Evolutionary conservation across 1,284 basidiomycete species (phyloP).

Genomic region (Naganishia cerealis): DNA sequence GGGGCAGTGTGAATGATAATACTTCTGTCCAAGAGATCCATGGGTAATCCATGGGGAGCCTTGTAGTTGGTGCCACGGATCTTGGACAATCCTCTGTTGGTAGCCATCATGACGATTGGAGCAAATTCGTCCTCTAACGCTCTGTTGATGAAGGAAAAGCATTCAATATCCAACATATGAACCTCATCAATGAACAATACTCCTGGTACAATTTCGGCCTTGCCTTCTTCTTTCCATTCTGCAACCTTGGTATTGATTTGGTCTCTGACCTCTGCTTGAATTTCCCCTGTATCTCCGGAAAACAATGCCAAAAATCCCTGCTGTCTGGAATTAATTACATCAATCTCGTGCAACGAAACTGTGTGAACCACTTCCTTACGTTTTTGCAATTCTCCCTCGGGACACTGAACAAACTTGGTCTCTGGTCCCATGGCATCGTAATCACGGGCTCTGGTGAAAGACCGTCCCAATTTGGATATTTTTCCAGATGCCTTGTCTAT

Average conservation of each 20-base stretch:
- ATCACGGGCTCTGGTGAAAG: slow-evolving; percentile 91
- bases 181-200: slow-evolving; percentile 93
- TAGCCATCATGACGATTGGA: slow-evolving; percentile 96
- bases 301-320: slow-evolving; percentile 74
- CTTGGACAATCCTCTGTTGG: slow-evolving; percentile 89
- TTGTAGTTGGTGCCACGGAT: slow-evolving; percentile 93
- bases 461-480: slow-evolving; percentile 91
- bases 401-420: slow-evolving; percentile 97
- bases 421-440: slow-evolving; percentile 97
- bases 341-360: slow-evolving; percentile 96
- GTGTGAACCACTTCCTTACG: slow-evolving; percentile 96
- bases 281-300: slow-evolving; percentile 90
- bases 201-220: slow-evolving; percentile 95
- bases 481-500: slow-evolving; percentile 98
- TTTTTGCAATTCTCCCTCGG: slow-evolving; percentile 95
- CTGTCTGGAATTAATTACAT: slow-evolving; percentile 97
- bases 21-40: slow-evolving; percentile 90
- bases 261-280: slow-evolving; percentile 92
- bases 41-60: slow-evolving; percentile 90
- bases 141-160: slow-evolving; percentile 96
- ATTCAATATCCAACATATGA: slow-evolving; percentile 99
- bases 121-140: slow-evolving; percentile 91
- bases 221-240: slow-evolving; percentile 98
- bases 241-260: slow-evolving; percentile 96
- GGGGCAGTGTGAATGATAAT: too few relatives aligned